Evolutionary conservation across 139 green algal species (phyloP).

Genomic region (Picochlorum sp.): DNA sequence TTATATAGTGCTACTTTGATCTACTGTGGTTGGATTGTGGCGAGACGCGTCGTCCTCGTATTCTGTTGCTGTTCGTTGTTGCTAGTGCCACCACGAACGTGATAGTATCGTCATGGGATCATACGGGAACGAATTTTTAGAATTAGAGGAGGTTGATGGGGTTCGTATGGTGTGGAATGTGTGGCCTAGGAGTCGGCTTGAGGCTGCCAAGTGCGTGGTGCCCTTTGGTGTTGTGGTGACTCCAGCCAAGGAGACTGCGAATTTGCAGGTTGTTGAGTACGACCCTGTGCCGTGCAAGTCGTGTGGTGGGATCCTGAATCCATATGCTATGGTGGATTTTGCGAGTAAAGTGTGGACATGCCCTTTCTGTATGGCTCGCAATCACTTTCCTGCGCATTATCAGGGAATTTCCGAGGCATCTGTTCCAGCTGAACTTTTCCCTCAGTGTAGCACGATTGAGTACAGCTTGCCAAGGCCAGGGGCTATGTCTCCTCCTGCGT

Average conservation of each 20-base stretch:
- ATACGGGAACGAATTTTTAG: constrained; percentile 33
- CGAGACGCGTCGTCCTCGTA: too few relatives aligned
- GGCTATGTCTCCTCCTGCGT: constrained; percentile 63
- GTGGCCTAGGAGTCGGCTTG: constrained; percentile 85
- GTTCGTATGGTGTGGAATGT: constrained; percentile 91
- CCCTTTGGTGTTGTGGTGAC: constrained; percentile 89
- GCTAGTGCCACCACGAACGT: too few relatives aligned
- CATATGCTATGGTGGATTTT: constrained; percentile 87
- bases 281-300: constrained; percentile 90
- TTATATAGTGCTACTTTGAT: too few relatives aligned
- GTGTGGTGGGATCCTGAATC: constrained; percentile 88
- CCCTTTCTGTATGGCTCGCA: constrained; percentile 88
- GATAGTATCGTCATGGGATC: neutral
- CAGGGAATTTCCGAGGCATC: constrained; percentile 58
- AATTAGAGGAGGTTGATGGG: constrained; percentile 69
- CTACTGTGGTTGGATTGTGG: too few relatives aligned
- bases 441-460: constrained; percentile 92
- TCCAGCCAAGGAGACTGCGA: constrained; percentile 65
- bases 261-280: constrained; percentile 86
- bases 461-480: constrained; percentile 69
- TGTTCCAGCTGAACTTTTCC: constrained; percentile 93
- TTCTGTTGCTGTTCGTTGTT: too few relatives aligned
- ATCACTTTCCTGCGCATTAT: constrained; percentile 97
- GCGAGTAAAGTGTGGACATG: constrained; percentile 89
- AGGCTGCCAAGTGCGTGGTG: constrained; percentile 94